These are phyloP conservation scores for Gilbertella persicaria DNA, from an alignment of 371 early-diverging fungal species.

Conservation along the genomic window DNA sequence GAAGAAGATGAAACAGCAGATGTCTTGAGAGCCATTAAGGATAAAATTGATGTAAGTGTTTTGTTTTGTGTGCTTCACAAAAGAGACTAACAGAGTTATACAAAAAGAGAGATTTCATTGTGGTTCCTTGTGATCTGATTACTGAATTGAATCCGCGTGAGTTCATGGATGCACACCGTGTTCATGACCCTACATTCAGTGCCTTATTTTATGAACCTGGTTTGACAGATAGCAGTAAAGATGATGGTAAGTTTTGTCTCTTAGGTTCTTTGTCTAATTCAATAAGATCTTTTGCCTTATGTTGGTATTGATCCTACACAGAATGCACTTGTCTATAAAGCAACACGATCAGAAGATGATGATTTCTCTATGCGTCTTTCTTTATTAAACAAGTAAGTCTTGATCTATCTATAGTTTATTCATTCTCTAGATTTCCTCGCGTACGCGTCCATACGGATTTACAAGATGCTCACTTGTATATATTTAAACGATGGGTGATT, in stretches of 20 bases:
- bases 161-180: slow-evolving; percentile 80
- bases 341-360: slow-evolving; percentile 56
- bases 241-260: slow-evolving; percentile 55
- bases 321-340: slow-evolving; percentile 75
- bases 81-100: no score
- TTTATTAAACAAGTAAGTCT: slow-evolving; percentile 58
- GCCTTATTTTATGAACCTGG: slow-evolving; percentile 78
- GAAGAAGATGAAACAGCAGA: slow-evolving; percentile 87
- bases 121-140: slow-evolving; percentile 87
- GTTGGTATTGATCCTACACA: slow-evolving; percentile 80
- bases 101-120: slow-evolving; percentile 78
- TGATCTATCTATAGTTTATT: neutral
- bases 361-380: slow-evolving; percentile 78
- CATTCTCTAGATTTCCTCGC: slow-evolving; percentile 64
- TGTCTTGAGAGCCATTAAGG: slow-evolving; percentile 76
- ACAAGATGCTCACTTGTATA: slow-evolving; percentile 88
- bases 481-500: slow-evolving; percentile 89
- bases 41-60: slow-evolving; percentile 70
- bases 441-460: slow-evolving; percentile 73
- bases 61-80: no score
- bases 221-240: slow-evolving; percentile 60
- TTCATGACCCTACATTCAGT: slow-evolving; percentile 75
- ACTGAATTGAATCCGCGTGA: slow-evolving; percentile 81
- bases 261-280: no score
- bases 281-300: slow-evolving; percentile 63